Base-by-base conservation (phyloP, 768 basidiomycete species). In the Russula sp. region DNA sequence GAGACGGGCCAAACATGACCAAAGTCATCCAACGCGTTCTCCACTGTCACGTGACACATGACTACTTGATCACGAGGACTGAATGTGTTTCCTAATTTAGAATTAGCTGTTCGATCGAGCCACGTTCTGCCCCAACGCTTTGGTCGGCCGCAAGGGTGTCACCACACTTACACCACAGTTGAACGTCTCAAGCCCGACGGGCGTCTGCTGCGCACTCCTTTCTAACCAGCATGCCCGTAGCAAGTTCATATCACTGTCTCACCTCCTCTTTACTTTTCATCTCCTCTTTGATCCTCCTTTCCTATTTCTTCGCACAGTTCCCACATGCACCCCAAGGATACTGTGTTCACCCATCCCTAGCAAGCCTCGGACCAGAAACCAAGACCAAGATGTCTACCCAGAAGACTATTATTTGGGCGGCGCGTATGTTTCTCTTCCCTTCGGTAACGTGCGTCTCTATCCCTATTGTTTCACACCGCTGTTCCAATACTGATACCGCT, bases 341-440 rank as follows among this genome's bases (percentile, higher is more conserved):
- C 3, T 69, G 73, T 48, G 73, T 88, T 3, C 78, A 87, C 61
- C 75, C 82, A 2, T 88, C 87, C 6, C 78, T 91, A 8, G 81
- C 86, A 2, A 81, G 81, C 34, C 78, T 90, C 13, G 84, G 87
- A 18, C 71, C 71, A 38, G 76, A 81, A 32, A 79, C 78, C 34
- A 80, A 80, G 24, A 83, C 84, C n/a, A 86, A 83, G 73, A 79
- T 10, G 82, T 92, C 57, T 92, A 92, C 71, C 85, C 88, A 0
- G 86, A 88, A 61, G 80, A 88, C 67, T 86, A 81, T 69, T 90
- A 84, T 70, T 72, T 78, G 0, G 81, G 84, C 13, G 85, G 86
- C 9, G 81, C 78, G 11, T 91, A 90, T 74, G 87, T 80, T 4
- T 74, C 75, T 1, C 76, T 91, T 55, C 90, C 90, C 1, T 80